Conservation (phyloP, 2,329 filamentous ascomycete genomes). For the Raffaelea albimanens region DNA sequence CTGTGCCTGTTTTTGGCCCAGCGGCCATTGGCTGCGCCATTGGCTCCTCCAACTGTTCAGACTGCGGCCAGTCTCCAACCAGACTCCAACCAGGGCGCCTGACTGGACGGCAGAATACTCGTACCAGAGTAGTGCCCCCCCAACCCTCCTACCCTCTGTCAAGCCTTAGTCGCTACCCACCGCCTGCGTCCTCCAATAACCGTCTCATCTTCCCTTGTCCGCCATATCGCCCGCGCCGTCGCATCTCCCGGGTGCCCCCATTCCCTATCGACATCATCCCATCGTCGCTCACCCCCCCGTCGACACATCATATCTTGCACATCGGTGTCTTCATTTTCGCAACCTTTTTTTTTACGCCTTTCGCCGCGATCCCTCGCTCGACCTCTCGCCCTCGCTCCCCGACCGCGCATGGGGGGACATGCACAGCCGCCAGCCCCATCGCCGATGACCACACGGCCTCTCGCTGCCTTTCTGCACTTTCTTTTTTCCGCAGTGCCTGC, state of each 20-base stretch:
- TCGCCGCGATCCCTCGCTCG: too few relatives aligned
- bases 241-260: constrained; percentile 3
- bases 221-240: constrained; percentile 6
- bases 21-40: too few relatives aligned
- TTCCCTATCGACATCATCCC: constrained; percentile 1
- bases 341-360: not conserved
- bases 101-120: too few relatives aligned
- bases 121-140: too few relatives aligned
- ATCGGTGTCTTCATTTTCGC: not conserved
- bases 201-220: not conserved
- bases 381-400: too few relatives aligned
- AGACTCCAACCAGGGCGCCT: too few relatives aligned
- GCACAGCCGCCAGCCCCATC: not conserved
- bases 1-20: too few relatives aligned
- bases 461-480: too few relatives aligned
- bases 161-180: too few relatives aligned
- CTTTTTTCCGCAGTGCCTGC: not conserved
- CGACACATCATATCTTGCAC: not conserved
- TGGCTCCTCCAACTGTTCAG: too few relatives aligned
- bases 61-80: not conserved
- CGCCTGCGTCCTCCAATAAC: not conserved
- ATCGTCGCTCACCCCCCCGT: not conserved
- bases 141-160: too few relatives aligned
- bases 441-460: constrained; percentile 4
- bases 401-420: not conserved